These are phyloP conservation scores for Penicillium argentinense DNA, from an alignment of 495 filamentous ascomycete species.

Conservation along the genomic window DNA sequence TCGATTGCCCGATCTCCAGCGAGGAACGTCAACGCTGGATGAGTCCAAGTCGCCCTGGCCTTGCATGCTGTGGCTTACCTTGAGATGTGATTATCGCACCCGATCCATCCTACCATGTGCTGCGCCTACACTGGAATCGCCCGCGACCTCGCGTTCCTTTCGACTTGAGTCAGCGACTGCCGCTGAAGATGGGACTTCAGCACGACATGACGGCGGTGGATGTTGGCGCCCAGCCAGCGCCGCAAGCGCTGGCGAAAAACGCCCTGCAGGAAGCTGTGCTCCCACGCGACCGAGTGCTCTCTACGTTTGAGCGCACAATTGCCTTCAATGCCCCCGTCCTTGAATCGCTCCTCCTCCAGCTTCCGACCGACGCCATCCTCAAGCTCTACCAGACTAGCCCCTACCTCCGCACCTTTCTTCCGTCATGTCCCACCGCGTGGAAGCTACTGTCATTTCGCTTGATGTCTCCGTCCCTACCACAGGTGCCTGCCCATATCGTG, in stretches of 20 bases:
- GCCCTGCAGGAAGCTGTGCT: conserved; percentile 27
- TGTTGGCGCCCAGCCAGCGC: conserved; percentile 9
- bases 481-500: conserved; percentile 32
- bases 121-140: conserved; percentile 27
- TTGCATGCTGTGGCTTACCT: conserved; percentile 33
- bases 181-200: background rate
- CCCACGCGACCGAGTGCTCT: conserved; percentile 35
- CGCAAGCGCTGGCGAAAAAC: conserved; percentile 28
- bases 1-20: conserved; percentile 6
- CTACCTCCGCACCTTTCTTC: conserved; percentile 55
- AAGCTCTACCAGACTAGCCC: conserved; percentile 58
- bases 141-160: conserved; percentile 36
- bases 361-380: conserved; percentile 55
- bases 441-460: conserved; percentile 59
- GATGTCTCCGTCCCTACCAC: conserved; percentile 44
- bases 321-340: conserved; percentile 56
- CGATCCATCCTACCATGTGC: conserved; percentile 38
- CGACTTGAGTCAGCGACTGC: conserved; percentile 9
- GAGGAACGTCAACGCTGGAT: too few species aligned
- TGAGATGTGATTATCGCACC: conserved; percentile 27
- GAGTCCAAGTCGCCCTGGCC: too few species aligned
- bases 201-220: conserved; percentile 17
- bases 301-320: conserved; percentile 52
- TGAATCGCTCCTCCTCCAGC: conserved; percentile 57
- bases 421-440: conserved; percentile 61